Evolutionary conservation across 2,329 filamentous ascomycete species (phyloP), one percentile per base, ranked within the genome.

Genomic region (Alternaria ethzedia): DNA sequence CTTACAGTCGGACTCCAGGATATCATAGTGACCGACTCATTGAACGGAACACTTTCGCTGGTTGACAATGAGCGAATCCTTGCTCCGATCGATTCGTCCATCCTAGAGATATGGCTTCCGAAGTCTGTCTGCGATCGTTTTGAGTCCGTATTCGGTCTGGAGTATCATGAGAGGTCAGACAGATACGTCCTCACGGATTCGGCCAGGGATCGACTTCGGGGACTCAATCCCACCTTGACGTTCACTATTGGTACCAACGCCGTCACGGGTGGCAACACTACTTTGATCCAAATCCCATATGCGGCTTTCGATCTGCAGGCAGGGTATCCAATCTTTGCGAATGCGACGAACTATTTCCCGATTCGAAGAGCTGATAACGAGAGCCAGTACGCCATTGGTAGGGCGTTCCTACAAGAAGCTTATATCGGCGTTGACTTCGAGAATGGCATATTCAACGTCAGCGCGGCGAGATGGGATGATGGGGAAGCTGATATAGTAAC

Each of bases 321-420:
- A 13, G 79, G 81, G 0, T 80, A 87, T 86, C 71, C 82, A 75
- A 86, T 85, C 3, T 78, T 90, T 9, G 81, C 86, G 58, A 89
- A 89, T 68, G 85, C 88, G 41, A 89, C 87, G 2, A 85, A 56
- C n/a, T 92, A 91, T 72, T 91, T 92, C 60, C 89, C 89, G 5
- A 81, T 92, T 46, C 84, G 86, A 65, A 85, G 86, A 61, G 81
- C 86, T 8, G 72, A 84, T 36, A 83, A 86, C 61, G 83, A 84
- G 32, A 82, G 82, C 12, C 83, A 86, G 65, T 85, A 87, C 71
- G 85, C 88, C 7, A 84, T 92, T 26, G 90, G 90, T 11, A 84
- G 90, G 20, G 84, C 87, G 0, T 90, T 92, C 64, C 79, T 92
- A 54, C 90, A 92, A 74, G 89, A 92, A 78, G 85, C 89, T 1